Evolutionary conservation across 495 filamentous ascomycete genomes (phyloP).

Genomic region (Annulohypoxylon bovei): DNA sequence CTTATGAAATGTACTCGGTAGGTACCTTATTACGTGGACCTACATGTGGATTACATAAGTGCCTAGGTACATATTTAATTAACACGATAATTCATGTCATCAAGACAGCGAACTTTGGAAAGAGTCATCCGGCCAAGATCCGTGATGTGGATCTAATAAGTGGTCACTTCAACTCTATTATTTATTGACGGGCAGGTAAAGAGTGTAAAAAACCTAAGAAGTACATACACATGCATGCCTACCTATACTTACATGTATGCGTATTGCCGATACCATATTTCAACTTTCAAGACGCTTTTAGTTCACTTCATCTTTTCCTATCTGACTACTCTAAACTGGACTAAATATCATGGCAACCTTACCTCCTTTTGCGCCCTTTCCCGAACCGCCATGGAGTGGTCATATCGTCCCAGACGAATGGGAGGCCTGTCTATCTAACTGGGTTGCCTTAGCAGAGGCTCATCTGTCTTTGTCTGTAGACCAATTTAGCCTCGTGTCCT

Average conservation of each 20-base stretch:
- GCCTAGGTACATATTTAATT: background rate
- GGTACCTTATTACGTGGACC: background rate
- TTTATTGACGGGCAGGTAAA: background rate
- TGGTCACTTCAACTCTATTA: background rate
- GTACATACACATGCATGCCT: too few relatives aligned
- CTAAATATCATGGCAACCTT: constrained; percentile 47
- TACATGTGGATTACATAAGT: background rate
- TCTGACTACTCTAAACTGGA: background rate
- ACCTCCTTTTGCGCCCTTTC: constrained; percentile 79
- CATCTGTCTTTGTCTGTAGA: constrained; percentile 67
- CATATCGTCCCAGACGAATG: constrained; percentile 75
- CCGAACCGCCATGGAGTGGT: constrained; percentile 71
- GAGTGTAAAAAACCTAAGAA: background rate
- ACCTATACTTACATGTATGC: too few relatives aligned
- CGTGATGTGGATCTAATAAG: constrained; percentile 7
- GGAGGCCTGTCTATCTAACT: constrained; percentile 80
- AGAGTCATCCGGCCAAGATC: constrained; percentile 53
- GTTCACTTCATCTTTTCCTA: background rate
- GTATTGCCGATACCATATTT: background rate
- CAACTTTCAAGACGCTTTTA: background rate
- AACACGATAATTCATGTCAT: background rate
- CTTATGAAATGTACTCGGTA: too few relatives aligned
- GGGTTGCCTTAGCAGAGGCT: constrained; percentile 70
- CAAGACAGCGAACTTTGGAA: background rate
- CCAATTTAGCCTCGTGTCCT: constrained; percentile 60